phyloP scores from a whole-genome alignment of 2,329 filamentous ascomycete genomes.

The Colletotrichum sojae region DNA sequence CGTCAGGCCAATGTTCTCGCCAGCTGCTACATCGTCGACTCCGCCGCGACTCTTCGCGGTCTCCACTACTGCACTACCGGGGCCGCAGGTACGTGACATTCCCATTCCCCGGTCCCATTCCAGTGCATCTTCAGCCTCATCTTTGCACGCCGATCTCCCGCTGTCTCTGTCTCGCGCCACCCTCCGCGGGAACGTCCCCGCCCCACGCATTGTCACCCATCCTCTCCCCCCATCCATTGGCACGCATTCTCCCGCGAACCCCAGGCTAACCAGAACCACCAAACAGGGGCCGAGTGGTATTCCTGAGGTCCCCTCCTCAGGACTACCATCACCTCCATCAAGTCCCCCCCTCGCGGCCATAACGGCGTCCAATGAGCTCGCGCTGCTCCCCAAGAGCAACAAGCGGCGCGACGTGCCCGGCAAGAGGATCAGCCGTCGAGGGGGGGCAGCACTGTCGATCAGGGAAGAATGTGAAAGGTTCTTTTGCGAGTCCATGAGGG shows the following conservation, averaged over 20 bases:
- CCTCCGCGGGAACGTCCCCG: background rate
- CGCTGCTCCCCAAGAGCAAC: slow-evolving; percentile 70
- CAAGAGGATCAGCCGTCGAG: slow-evolving; percentile 68
- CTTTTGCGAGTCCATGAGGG: slow-evolving; percentile 96
- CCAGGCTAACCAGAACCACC: slow-evolving; percentile 37
- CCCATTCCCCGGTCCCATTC: background rate
- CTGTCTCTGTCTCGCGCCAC: slow-evolving; percentile 7
- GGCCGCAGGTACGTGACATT: slow-evolving; percentile 75
- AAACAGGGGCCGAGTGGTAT: slow-evolving; percentile 87
- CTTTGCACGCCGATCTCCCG: slow-evolving; percentile 41
- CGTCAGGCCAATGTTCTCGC: slow-evolving; percentile 84
- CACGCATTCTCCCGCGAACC: slow-evolving; percentile 22
- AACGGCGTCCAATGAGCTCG: slow-evolving; percentile 77
- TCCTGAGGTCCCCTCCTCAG: slow-evolving; percentile 91
- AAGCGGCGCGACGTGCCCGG: slow-evolving; percentile 57
- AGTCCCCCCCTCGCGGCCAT: slow-evolving; percentile 90
- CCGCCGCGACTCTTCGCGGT: slow-evolving; percentile 79
- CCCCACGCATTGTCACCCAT: background rate
- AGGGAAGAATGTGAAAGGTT: slow-evolving; percentile 99
- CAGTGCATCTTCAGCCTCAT: slow-evolving; percentile 25
- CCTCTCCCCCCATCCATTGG: background rate
- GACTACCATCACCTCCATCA: slow-evolving; percentile 86
- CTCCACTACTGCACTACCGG: slow-evolving; percentile 97
- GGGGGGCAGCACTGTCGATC: slow-evolving; percentile 96
- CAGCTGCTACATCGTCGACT: slow-evolving; percentile 90